Evolutionary conservation across 495 filamentous ascomycete species (phyloP).

Genomic region (Annulohypoxylon nitens): DNA sequence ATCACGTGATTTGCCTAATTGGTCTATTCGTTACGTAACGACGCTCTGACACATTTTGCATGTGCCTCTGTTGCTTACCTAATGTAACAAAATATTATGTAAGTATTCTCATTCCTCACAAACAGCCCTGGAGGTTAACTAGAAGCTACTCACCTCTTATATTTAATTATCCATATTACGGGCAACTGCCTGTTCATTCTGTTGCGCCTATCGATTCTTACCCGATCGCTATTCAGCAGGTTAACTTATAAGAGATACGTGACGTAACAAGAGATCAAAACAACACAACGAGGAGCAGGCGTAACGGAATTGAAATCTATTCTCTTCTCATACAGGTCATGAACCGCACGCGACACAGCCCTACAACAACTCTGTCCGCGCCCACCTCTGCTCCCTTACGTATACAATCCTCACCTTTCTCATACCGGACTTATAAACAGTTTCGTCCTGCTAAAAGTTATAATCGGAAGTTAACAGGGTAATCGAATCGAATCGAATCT

Average conservation of each 20-base stretch:
- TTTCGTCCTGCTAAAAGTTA: slow-evolving; percentile 7
- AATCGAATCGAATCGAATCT: slow-evolving; percentile 23
- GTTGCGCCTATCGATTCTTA: not conserved
- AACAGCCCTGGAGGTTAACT: no score
- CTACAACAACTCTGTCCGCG: slow-evolving; percentile 29
- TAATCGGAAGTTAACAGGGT: slow-evolving; percentile 21
- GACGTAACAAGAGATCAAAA: not conserved
- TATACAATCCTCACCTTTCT: slow-evolving; percentile 30
- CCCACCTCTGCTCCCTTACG: slow-evolving; percentile 24
- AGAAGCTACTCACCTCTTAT: no score
- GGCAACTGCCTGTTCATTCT: not conserved
- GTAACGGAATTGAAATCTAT: slow-evolving; percentile 36
- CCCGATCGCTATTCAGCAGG: no score
- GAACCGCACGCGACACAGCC: slow-evolving; percentile 25
- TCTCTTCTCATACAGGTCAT: slow-evolving; percentile 47
- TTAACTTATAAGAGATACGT: not conserved
- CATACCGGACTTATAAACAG: slow-evolving; percentile 6
- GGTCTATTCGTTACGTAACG: not conserved
- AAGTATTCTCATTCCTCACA: not conserved
- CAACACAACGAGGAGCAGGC: not conserved
- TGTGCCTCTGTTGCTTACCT: not conserved
- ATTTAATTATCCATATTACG: no score
- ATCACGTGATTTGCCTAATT: slow-evolving; percentile 11
- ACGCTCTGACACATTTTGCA: not conserved
- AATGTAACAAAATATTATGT: no score